A percentile compares a stretch with the other conserved stretches of the same genome.
These are phyloP conservation scores for Penicillium pulvis DNA, from an alignment of 495 filamentous ascomycete genomes.

Conservation along the genomic window DNA sequence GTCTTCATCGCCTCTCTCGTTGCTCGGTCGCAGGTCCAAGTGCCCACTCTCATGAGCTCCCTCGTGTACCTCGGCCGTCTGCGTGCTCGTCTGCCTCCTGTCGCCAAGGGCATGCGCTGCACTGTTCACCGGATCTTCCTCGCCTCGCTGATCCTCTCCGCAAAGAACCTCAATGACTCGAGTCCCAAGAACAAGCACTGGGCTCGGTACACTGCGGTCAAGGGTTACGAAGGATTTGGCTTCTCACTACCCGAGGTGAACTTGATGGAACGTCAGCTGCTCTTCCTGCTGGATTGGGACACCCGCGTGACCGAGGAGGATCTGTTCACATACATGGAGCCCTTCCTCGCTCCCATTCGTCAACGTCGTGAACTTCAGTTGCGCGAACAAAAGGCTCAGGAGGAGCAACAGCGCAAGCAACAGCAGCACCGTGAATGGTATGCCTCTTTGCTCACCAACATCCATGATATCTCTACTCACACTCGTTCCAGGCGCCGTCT, in stretches of 20 bases:
- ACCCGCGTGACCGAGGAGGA: conserved; percentile 80
- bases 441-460: background rate
- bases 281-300: conserved; percentile 93
- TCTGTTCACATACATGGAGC: conserved; percentile 82
- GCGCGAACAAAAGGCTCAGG: conserved; percentile 31
- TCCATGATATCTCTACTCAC: background rate
- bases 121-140: conserved; percentile 91
- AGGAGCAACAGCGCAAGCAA: conserved; percentile 37
- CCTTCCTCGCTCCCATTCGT: conserved; percentile 85
- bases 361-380: conserved; percentile 35
- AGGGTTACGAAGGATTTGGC: conserved; percentile 77
- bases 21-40: conserved; percentile 91
- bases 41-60: conserved; percentile 94
- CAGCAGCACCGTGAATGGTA: conserved; percentile 46
- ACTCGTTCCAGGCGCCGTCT: conserved; percentile 34
- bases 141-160: conserved; percentile 75
- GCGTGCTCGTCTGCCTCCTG: conserved; percentile 79
- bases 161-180: conserved; percentile 83
- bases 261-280: conserved; percentile 96
- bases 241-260: conserved; percentile 96
- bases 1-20: conserved; percentile 90
- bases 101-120: conserved; percentile 96
- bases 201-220: conserved; percentile 83
- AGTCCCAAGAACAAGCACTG: conserved; percentile 99
- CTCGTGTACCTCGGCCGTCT: conserved; percentile 90